Evolutionary conservation across 805 yeast species (phyloP), one percentile per base, ranked within the genome.

Genomic region (Zygosaccharomyces bailii): DNA sequence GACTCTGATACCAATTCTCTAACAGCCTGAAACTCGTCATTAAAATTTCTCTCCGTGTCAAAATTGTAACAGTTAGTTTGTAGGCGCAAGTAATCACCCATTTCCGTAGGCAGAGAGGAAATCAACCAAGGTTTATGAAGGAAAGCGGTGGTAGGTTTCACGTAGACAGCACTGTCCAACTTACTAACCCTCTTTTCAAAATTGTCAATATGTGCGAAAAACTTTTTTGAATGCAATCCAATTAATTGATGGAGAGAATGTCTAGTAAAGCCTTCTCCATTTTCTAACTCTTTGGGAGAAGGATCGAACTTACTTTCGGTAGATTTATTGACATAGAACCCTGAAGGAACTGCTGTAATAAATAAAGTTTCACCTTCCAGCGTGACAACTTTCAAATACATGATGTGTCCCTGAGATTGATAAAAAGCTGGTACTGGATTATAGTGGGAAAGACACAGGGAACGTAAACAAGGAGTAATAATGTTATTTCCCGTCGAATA

Each of bases 1-100:
- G 76, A 63, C 1, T 71, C 59, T 27, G 72, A 70, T 24, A 88
- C 80, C 49, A 88, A 72, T 52, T 89, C 96, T 50, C 80, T 78
- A 38, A 87, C 74, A 2, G 87, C 74, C 70, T 93, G 98, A 59
- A 80, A 80, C 55, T 93, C 97, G 53, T 85, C 96, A 63, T 89
- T 89, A 86, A 95, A 90, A 56, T 91, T 96, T 56, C 82, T 82
- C 70, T 70, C 50, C 66, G 76, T 42, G 21, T 51, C 52, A 9
- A 52, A 47, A 25, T 51, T 50, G 6, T 51, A 39, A 21, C 57
- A 49, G 18, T 49, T 53, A 41, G 73, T 68, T 67, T 85, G 93
- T 25, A 81, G 64, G 51, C 82, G 72, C 18, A 80, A 76, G 39
- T 75, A 57, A 57, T 86, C 95, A 4, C 88, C 78, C 4, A 46